Conservation (phyloP, 768 basidiomycete genomes). For the Cyclocybe cylindracea region DNA sequence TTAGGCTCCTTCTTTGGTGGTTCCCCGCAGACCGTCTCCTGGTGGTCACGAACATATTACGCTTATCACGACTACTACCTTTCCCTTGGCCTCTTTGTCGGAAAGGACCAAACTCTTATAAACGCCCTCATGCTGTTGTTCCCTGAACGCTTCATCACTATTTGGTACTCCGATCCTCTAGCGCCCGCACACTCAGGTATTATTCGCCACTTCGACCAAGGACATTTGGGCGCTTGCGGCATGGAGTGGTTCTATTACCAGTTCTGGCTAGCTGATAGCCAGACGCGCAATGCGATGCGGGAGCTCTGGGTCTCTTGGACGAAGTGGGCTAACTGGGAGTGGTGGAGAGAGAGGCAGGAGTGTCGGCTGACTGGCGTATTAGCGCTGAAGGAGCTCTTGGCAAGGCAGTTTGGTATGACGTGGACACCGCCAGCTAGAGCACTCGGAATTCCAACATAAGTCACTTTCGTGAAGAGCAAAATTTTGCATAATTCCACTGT, state of each 20-base stretch:
- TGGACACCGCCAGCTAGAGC: slow-evolving; percentile 3
- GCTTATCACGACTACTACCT: slow-evolving; percentile 54
- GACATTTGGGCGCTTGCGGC: slow-evolving; percentile 42
- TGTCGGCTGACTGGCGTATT: slow-evolving; percentile 25
- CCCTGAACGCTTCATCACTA: slow-evolving; percentile 42
- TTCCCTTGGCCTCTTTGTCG: slow-evolving; percentile 46
- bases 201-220: slow-evolving; percentile 16
- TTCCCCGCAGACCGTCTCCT: slow-evolving; percentile 39
- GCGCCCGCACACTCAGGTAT: slow-evolving; percentile 19
- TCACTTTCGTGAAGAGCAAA: too few relatives aligned
- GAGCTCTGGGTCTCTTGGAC: slow-evolving; percentile 20
- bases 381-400: slow-evolving; percentile 8
- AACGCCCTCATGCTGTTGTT: slow-evolving; percentile 39
- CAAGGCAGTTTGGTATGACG: background rate
- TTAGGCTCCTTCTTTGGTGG: slow-evolving; percentile 66
- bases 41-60: slow-evolving; percentile 49
- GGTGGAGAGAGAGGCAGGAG: slow-evolving; percentile 23
- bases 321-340: slow-evolving; percentile 13
- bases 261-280: slow-evolving; percentile 41
- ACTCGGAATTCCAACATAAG: background rate
- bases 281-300: slow-evolving; percentile 21
- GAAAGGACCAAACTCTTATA: slow-evolving; percentile 59
- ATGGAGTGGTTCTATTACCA: slow-evolving; percentile 52
- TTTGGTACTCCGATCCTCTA: slow-evolving; percentile 35
- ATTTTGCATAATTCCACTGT: too few relatives aligned